Base-by-base conservation (phyloP, 2,329 filamentous ascomycete species). In the Grosmannia clavigera region DNA sequence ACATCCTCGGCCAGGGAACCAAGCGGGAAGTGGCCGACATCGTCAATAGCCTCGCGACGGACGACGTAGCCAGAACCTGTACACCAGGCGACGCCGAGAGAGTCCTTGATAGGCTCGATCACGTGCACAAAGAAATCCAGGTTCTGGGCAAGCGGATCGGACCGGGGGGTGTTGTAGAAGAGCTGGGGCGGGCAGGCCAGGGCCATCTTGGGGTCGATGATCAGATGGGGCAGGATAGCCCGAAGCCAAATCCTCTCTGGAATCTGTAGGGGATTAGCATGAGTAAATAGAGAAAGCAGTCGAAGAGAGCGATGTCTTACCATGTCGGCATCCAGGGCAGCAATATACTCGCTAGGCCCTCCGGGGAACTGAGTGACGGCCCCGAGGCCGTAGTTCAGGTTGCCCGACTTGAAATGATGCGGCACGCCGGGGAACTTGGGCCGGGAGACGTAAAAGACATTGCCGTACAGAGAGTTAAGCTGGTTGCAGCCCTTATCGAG, bases 291-390 rank as follows among this genome's bases (percentile, higher is more conserved):
- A 27, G 16, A 5, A 54, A 40, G 56, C 25, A 60, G 16, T 3
- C 12, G 53, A 57, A n/a, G 3, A 51, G 27, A 7, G 6, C 51
- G 2, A 2, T 16, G 19, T 9, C 69, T 53, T 69, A 76, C 74
- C 83, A 87, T 86, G 67, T 87, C 84, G 25, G 83, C 83, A 67
- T 87, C 84, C 40, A 87, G 72, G 48, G 80, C 80, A n/a, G 82
- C 83, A 67, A 85, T 80, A 68, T 76, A 85, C 65, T 80, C 74
- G 50, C 75, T 74, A n/a, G 79, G 73, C 29, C 81, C 81, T 22
- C 79, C 80, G 1, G 79, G 78, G 38, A 84, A 70, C n/a, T 70
- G 66, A 19, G 74, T 72, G 5, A 77, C 73, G 59, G 76, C 73
- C 19, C 81, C 77, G 25, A 82, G 69, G 40, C 80, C 83, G 60